phyloP scores from a whole-genome alignment of 1,284 basidiomycete species.

The Sanguinoderma infundibulare region DNA sequence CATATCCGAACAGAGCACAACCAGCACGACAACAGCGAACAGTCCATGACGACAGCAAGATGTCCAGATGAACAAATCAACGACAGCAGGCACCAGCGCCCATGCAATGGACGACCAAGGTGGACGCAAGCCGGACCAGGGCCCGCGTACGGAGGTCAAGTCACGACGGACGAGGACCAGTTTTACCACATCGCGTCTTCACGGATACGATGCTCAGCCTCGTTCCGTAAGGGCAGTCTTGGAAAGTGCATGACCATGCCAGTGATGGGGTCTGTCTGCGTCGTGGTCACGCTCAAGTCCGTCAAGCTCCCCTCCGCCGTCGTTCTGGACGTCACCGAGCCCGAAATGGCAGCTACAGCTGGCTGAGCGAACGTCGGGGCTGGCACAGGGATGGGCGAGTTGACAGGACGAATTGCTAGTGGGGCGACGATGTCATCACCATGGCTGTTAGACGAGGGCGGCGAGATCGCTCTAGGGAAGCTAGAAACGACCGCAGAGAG shows the following conservation, averaged over 20 bases:
- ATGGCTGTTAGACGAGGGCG: conserved; percentile 10
- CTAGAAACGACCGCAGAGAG: conserved; percentile 36
- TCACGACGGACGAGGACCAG: neutral
- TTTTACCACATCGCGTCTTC: conserved; percentile 26
- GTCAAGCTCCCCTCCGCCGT: conserved; percentile 33
- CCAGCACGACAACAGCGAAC: neutral
- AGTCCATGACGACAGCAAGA: neutral
- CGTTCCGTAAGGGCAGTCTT: conserved; percentile 32
- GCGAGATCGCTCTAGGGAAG: conserved; percentile 15
- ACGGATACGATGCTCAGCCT: conserved; percentile 13
- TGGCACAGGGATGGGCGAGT: conserved; percentile 13
- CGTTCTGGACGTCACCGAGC: conserved; percentile 34
- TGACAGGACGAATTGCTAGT: conserved; percentile 3
- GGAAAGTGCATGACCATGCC: conserved; percentile 39
- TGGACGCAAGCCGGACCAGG: neutral
- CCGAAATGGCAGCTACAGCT: conserved; percentile 12
- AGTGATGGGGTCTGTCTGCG: conserved; percentile 40
- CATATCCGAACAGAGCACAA: neutral
- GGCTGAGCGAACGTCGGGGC: neutral
- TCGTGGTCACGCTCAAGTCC: conserved; percentile 39
- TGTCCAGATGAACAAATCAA: neutral
- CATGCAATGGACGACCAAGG: neutral
- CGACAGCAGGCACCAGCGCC: neutral
- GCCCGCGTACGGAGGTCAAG: neutral
- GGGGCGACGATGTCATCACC: conserved; percentile 12